phyloP scores from a whole-genome alignment of 257 asterid genomes.

The Euphrasia confusa region DNA sequence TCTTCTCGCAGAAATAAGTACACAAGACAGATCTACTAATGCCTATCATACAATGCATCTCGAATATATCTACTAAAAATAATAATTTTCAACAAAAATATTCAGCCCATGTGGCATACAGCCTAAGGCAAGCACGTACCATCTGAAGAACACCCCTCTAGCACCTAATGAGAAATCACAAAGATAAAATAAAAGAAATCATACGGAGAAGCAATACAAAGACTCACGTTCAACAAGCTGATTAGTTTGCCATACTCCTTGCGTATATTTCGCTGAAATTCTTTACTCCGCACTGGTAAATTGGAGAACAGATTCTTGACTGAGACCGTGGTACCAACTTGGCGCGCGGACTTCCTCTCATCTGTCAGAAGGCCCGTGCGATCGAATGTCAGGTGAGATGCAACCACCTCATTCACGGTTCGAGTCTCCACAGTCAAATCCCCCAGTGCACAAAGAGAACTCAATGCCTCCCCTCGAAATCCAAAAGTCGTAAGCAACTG shows the following conservation, averaged over 20 bases:
- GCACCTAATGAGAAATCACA: conserved; percentile 24
- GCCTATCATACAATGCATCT: neutral
- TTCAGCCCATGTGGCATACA: conserved; percentile 18
- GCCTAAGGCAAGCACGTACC: conserved; percentile 18
- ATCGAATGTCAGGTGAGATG: conserved; percentile 80
- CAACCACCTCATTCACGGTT: conserved; percentile 70
- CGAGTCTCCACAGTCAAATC: conserved; percentile 86
- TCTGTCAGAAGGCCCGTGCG: conserved; percentile 55
- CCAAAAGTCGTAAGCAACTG: conserved; percentile 78
- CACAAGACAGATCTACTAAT: neutral
- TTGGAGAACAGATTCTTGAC: conserved; percentile 82
- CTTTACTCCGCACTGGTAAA: conserved; percentile 93
- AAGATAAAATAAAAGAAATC: conserved; percentile 8
- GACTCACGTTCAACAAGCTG: conserved; percentile 78
- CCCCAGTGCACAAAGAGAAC: conserved; percentile 80
- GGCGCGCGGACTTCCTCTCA: conserved; percentile 87
- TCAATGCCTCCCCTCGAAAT: conserved; percentile 99
- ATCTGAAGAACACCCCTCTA: conserved; percentile 5
- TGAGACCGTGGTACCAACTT: conserved; percentile 85
- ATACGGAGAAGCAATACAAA: conserved; percentile 6
- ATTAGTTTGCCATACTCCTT: conserved; percentile 89
- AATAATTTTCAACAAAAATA: conserved; percentile 1
- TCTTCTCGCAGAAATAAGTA: neutral
- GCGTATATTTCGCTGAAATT: conserved; percentile 71
- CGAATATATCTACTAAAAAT: conserved; percentile 1